Base-by-base conservation (phyloP, 1,139 yeast genomes). In the Geotrichum reessii region DNA sequence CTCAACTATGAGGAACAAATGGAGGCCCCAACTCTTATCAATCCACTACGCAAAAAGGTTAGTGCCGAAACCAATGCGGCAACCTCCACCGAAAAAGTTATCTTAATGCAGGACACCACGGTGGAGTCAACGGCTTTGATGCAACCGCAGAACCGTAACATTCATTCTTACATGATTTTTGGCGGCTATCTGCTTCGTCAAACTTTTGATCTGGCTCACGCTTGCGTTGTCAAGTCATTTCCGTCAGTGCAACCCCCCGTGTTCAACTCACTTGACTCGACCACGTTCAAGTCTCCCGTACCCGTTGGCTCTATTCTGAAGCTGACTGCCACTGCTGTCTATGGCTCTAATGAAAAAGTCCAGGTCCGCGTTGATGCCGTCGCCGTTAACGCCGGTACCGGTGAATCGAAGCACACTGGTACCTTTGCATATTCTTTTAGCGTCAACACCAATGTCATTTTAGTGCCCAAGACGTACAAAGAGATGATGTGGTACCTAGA, bases 81-180 rank as follows among this genome's bases (percentile, higher is more conserved):
- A n/a, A 17, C 14, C 14, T 5, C 40, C 2, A 12, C 40, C 11
- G 40, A 33, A n/a, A 33, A 33, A 17, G 40, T 33, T n/a, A 33
- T 33, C 17, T n/a, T 33, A 17, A 33, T 33, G 40, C 40, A 33
- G 14, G 27, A 42, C 7, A 50, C 53, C 27, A 42, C 47, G 2
- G 22, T 33, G 0, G 53, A 50, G 22, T 50, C 53, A 6, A 37
- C 24, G 2, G 24, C 46, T 2, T 17, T 50, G 8, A 50, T 50
- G 53, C 47, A 50, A n/a, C 53, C 53, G n/a, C 53, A 50, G n/a
- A 33, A 33, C 31, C 46, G 53, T n/a, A 50, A 50, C 53, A 50
- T 50, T 50, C 53, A 50, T 14, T 44, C 37, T 7, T 33, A 42
- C n/a, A 50, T 50, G 53, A 50, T 50, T 12, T 50, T 50, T 50